Evolutionary conservation across 192 early-diverging fungal genomes (phyloP).

Genomic region (Fimicolochytrium jonesii): DNA sequence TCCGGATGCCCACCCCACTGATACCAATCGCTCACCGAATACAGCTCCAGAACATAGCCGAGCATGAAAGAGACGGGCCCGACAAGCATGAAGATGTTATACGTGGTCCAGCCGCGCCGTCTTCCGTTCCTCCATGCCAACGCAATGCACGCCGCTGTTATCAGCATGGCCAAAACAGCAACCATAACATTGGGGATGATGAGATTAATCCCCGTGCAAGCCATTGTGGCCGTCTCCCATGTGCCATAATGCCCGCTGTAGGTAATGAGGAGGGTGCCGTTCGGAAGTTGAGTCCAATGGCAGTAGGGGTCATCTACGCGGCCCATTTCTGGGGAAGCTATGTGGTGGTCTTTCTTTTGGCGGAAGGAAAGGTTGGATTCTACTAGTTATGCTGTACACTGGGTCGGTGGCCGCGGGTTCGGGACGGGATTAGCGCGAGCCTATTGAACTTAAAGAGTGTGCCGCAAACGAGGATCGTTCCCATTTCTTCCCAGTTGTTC

Average conservation of each 20-base stretch:
- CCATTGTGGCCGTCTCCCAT: not conserved
- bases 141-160: not conserved
- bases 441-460: too few relatives aligned
- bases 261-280: not conserved
- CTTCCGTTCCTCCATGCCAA: not conserved
- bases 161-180: not conserved
- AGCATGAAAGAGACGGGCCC: not conserved
- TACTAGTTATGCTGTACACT: too few relatives aligned
- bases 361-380: too few relatives aligned
- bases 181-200: not conserved
- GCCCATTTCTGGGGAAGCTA: too few relatives aligned
- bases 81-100: not conserved
- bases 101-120: not conserved
- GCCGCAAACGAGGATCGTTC: too few relatives aligned
- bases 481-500: too few relatives aligned
- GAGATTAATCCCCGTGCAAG: not conserved
- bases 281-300: not conserved
- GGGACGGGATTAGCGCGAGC: too few relatives aligned
- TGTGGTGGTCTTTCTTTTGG: too few relatives aligned
- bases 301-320: constrained; percentile 6
- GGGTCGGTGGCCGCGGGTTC: too few relatives aligned
- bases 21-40: not conserved
- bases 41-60: not conserved
- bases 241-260: constrained; percentile 1
- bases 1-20: not conserved